Conservation (phyloP, 768 basidiomycete species). For the Pisolithus albus region DNA sequence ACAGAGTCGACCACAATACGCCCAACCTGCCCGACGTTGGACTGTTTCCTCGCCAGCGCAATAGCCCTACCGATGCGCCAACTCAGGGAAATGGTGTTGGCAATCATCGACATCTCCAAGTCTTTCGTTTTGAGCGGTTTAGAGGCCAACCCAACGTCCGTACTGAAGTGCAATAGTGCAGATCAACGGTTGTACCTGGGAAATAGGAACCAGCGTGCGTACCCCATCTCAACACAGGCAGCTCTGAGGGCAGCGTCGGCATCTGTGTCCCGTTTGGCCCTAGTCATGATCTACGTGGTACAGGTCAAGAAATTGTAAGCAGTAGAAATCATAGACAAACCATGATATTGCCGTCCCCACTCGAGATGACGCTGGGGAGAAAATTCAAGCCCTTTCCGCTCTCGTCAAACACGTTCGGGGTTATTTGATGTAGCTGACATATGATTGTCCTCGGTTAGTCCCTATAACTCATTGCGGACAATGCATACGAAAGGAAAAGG, state of each 20-base stretch:
- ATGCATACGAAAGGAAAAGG: slow-evolving; percentile 7
- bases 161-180: slow-evolving; percentile 14
- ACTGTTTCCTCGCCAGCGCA: slow-evolving; percentile 42
- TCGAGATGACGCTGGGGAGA: slow-evolving; percentile 30
- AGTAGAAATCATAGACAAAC: slow-evolving; percentile 8
- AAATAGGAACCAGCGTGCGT: not conserved
- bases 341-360: slow-evolving; percentile 34
- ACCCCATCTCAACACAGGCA: slow-evolving; percentile 48
- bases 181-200: not conserved
- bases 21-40: slow-evolving; percentile 33
- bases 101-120: slow-evolving; percentile 35
- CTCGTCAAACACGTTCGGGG: slow-evolving; percentile 24
- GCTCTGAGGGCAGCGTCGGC: slow-evolving; percentile 41
- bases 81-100: slow-evolving; percentile 49
- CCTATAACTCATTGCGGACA: slow-evolving; percentile 1
- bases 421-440: slow-evolving; percentile 25
- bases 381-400: slow-evolving; percentile 21
- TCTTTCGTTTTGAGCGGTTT: slow-evolving; percentile 34
- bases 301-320: slow-evolving; percentile 7
- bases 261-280: slow-evolving; percentile 36
- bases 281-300: slow-evolving; percentile 32
- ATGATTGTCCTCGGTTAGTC: not conserved
- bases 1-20: slow-evolving; percentile 31
- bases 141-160: slow-evolving; percentile 38
- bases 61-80: slow-evolving; percentile 61